These are phyloP conservation scores for Globisporangium recalcitrans DNA, from an alignment of 352 stramenopile species.

Conservation along the genomic window DNA sequence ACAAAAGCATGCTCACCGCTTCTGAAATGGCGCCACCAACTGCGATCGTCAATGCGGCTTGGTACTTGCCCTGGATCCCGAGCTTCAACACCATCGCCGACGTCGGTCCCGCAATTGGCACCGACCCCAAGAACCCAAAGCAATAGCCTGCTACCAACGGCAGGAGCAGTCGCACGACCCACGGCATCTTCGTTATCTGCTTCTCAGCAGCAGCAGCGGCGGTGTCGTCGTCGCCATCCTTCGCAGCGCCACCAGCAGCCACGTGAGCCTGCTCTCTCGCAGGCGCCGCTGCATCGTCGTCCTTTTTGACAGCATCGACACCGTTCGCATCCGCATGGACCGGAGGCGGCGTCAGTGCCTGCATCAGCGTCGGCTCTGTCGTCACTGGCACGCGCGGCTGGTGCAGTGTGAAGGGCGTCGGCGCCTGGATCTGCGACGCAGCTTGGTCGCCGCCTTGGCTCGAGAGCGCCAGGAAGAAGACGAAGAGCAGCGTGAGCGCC, in stretches of 20 bases:
- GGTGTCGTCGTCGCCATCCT: conserved; percentile 15
- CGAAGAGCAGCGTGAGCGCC: conserved; percentile 52
- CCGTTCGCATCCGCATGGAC: not conserved
- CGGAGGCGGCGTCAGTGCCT: conserved; percentile 3
- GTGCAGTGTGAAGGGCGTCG: not conserved
- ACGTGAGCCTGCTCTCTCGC: conserved; percentile 1
- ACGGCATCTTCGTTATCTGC: conserved; percentile 24
- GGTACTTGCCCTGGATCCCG: conserved; percentile 85
- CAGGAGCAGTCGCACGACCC: conserved; percentile 58
- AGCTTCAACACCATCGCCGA: conserved; percentile 87
- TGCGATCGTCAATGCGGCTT: conserved; percentile 70
- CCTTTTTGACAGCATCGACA: not conserved
- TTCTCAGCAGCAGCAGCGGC: conserved; percentile 11
- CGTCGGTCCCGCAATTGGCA: conserved; percentile 77
- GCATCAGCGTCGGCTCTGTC: not conserved
- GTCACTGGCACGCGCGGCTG: not conserved
- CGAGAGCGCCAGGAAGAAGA: conserved; percentile 42
- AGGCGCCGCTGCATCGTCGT: not conserved
- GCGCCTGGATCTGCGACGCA: not conserved
- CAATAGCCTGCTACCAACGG: conserved; percentile 73
- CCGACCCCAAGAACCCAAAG: conserved; percentile 84
- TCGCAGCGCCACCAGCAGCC: not conserved
- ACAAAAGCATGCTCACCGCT: conserved; percentile 36
- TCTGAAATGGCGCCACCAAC: conserved; percentile 80
- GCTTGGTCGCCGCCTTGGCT: conserved; percentile 6